These are phyloP conservation scores for Danielia oregonensis DNA, from an alignment of 805 yeast genomes.

Conservation along the genomic window DNA sequence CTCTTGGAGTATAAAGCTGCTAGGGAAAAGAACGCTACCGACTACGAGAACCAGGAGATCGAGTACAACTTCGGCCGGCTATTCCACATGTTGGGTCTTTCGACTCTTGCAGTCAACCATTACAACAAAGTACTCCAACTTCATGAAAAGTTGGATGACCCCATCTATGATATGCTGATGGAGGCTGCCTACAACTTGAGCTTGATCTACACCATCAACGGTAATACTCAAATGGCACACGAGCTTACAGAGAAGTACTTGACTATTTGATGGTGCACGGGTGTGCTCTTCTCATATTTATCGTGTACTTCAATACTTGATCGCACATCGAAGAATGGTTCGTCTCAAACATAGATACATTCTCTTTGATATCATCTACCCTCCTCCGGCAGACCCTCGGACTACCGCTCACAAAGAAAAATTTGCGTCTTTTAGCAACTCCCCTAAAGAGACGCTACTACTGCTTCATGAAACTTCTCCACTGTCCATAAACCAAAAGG, in stretches of 20 bases:
- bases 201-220: constrained; percentile 70
- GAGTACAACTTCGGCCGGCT: constrained; percentile 80
- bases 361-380: constrained; percentile 73
- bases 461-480: constrained; percentile 52
- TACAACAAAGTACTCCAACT: constrained; percentile 63
- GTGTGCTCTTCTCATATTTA: background rate
- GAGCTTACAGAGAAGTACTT: constrained; percentile 63
- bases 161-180: constrained; percentile 54
- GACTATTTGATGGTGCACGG: constrained; percentile 30
- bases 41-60: constrained; percentile 67
- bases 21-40: constrained; percentile 37
- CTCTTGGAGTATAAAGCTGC: constrained; percentile 65
- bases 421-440: constrained; percentile 19
- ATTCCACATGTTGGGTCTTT: constrained; percentile 79
- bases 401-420: constrained; percentile 12
- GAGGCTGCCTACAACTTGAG: constrained; percentile 87
- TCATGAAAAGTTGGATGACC: constrained; percentile 37
- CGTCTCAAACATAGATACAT: constrained; percentile 83
- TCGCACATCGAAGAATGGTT: constrained; percentile 53
- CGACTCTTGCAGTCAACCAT: constrained; percentile 66
- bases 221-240: constrained; percentile 64
- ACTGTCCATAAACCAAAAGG: constrained; percentile 42
- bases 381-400: constrained; percentile 31
- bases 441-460: constrained; percentile 38
- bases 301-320: background rate